These are phyloP conservation scores for Cercophora samala DNA, from an alignment of 495 filamentous ascomycete genomes.

Conservation along the genomic window DNA sequence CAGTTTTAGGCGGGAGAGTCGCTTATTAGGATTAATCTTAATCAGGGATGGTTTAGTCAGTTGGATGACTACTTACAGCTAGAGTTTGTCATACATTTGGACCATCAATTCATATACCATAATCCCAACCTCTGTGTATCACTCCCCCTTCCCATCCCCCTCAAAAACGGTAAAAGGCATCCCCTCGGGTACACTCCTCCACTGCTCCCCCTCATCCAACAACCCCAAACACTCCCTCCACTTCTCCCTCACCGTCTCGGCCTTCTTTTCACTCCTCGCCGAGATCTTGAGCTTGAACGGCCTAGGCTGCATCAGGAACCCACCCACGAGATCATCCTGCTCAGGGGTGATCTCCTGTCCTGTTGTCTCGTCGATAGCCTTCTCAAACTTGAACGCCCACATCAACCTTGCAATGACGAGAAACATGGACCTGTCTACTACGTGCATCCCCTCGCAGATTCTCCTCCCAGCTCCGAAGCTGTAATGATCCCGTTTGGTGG, in stretches of 20 bases:
- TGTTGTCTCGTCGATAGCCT: conserved; percentile 20
- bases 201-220: conserved; percentile 26
- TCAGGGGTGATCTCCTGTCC: conserved; percentile 33
- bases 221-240: conserved; percentile 26
- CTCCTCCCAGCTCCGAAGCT: conserved; percentile 56
- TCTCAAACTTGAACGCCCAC: conserved; percentile 47
- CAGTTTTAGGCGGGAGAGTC: too few species aligned
- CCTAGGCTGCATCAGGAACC: conserved; percentile 25
- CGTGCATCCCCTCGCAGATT: conserved; percentile 50
- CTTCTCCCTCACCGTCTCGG: conserved; percentile 20
- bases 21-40: too few species aligned
- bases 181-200: conserved; percentile 25
- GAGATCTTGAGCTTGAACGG: conserved; percentile 23
- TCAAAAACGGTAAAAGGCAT: conserved; percentile 12
- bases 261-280: conserved; percentile 20
- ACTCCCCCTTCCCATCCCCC: neutral
- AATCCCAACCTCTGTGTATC: too few species aligned
- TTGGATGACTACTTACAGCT: too few species aligned
- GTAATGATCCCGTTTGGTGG: conserved; percentile 36
- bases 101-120: neutral
- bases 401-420: conserved; percentile 45
- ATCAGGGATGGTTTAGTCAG: too few species aligned
- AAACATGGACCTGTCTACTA: conserved; percentile 51
- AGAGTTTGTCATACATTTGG: too few species aligned
- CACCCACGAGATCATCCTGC: conserved; percentile 29